A percentile compares a stretch with the other conserved stretches of the same genome.
Evolutionary conservation across 257 asterid genomes (phyloP).

Genomic region (Cinchona pubescens): DNA sequence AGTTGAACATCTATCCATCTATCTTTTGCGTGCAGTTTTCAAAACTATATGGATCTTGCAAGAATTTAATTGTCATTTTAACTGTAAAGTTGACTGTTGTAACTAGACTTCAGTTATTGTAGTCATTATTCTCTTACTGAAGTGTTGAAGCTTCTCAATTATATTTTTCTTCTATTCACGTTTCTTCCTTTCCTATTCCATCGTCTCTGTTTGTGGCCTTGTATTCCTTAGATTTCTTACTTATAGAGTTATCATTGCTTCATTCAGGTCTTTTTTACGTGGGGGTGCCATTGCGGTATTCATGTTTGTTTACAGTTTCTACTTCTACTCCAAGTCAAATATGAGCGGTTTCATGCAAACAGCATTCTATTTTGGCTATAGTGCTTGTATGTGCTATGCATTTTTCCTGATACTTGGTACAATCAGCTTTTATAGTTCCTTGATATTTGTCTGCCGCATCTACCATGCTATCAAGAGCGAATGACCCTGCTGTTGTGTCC

Average conservation of each 20-base stretch:
- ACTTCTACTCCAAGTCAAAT: conserved; percentile 58
- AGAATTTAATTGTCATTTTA: not conserved
- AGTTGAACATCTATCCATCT: not conserved
- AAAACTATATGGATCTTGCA: not conserved
- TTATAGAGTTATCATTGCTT: conserved; percentile 11
- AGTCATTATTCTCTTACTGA: not conserved
- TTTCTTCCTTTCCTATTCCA: not conserved
- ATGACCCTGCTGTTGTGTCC: conserved; percentile 28
- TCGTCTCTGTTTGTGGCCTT: not conserved
- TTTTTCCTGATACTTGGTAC: conserved; percentile 77
- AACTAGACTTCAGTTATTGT: not conserved
- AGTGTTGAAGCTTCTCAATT: not conserved
- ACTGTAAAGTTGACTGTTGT: not conserved
- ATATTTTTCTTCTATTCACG: not conserved
- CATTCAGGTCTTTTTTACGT: conserved; percentile 65
- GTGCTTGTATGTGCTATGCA: conserved; percentile 63
- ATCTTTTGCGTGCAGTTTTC: not conserved
- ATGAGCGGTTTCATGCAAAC: conserved; percentile 70
- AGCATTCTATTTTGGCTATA: conserved; percentile 62
- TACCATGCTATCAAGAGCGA: conserved; percentile 67
- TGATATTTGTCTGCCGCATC: conserved; percentile 55
- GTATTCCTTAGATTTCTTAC: not conserved
- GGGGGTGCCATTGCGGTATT: conserved; percentile 79
- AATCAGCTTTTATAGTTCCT: conserved; percentile 56
- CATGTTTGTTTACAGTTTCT: conserved; percentile 58